Evolutionary conservation across 805 yeast genomes (phyloP), one percentile per base, ranked within the genome.

Genomic region (Candida caryicola): DNA sequence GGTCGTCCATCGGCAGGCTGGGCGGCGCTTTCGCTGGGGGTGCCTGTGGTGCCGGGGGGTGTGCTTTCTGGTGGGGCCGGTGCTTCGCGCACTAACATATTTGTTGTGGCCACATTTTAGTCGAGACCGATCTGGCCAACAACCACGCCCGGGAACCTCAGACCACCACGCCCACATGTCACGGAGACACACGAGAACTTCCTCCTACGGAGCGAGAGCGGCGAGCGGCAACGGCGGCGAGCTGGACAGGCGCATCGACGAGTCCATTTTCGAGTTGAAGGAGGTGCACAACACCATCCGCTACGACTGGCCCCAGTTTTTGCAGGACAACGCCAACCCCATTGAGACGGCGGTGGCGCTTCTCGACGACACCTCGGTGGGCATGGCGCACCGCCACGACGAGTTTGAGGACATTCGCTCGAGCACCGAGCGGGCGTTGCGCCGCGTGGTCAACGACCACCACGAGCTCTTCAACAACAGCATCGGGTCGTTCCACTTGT

Each of bases 291-390:
- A 63, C 40, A 58, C 60, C n/a, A 47, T 68, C 19, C 55, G 57
- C 35, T 67, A 66, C 44, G 74, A 69, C 39, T 69, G 74, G 74
- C 71, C 72, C 4, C 71, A 66, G 36, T 40, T 55, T n/a, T 46
- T 68, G 9, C 54, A 52, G 15, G 73, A 77, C 34, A 78, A 52
- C 16, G 49, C 87, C 38, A 89, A 88, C 55, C 95, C 96, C 1
- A 71, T 93, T 32, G 96, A 88, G 50, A 68, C 82, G 36, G 96
- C 96, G 0, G 68, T 91, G 28, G 80, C 90, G 1, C 68, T 93
- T 40, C 66, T 89, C 51, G 97, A 91, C 59, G 82, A 81, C 50
- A 80, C 95, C 2, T 85, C 95, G 0, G 93, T 89, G n/a, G 98
- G 98, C 0, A 64, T 86, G 51, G 95, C 95, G 0, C 82, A 81